These are phyloP conservation scores for Solanum sejunctum DNA, from an alignment of 257 asterid genomes.

Conservation along the genomic window DNA sequence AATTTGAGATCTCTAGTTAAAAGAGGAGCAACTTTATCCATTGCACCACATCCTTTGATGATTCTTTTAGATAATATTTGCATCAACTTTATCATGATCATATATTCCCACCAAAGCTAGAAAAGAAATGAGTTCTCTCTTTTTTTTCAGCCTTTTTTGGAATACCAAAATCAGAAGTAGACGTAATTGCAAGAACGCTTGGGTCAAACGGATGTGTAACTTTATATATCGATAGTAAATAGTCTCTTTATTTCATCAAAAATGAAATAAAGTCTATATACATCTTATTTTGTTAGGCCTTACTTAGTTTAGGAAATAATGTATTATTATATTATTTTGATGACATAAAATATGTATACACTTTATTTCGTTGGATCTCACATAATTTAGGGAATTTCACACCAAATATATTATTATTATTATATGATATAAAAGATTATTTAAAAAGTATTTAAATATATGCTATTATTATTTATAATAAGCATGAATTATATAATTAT, in stretches of 20 bases:
- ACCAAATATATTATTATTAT: too few species aligned
- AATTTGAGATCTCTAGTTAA: too few species aligned
- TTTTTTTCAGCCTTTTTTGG: too few species aligned
- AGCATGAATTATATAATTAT: background rate
- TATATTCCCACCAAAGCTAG: background rate
- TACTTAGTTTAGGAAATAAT: background rate
- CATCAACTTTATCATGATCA: background rate
- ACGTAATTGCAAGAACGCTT: too few species aligned
- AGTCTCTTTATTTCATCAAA: background rate
- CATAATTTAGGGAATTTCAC: too few species aligned
- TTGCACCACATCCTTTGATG: too few species aligned
- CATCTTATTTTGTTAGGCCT: background rate
- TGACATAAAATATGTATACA: too few species aligned
- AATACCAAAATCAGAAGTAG: too few species aligned
- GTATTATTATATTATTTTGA: too few species aligned
- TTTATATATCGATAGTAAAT: background rate
- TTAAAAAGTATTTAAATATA: background rate
- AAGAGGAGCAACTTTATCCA: too few species aligned
- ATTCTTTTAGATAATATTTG: background rate
- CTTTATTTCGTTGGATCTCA: too few species aligned
- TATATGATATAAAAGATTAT: background rate
- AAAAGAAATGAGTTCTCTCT: too few species aligned
- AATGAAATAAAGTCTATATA: background rate
- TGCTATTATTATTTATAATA: background rate
- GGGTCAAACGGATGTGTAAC: background rate